Evolutionary conservation across 306 rosid species (phyloP).

Genomic region (Geum urbanum): DNA sequence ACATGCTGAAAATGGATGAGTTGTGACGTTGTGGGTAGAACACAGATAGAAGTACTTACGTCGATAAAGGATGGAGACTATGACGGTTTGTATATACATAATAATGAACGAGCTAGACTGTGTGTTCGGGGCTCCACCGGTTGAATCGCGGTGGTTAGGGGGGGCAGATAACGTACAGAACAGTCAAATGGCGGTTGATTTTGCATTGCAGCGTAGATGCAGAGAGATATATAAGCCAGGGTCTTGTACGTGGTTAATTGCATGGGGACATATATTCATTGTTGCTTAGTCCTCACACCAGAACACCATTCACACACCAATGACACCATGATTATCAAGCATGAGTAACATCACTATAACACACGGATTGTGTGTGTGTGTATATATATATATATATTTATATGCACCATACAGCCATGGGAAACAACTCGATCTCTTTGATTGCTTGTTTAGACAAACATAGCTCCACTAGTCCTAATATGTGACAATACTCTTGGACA

Average conservation of each 20-base stretch:
- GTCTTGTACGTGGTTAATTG: neutral
- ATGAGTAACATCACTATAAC: neutral
- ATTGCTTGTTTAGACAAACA: neutral
- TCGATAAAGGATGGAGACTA: neutral
- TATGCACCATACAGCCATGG: neutral
- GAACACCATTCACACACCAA: neutral
- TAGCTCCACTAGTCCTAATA: neutral
- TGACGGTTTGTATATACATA: neutral
- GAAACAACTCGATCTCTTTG: neutral
- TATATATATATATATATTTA: neutral
- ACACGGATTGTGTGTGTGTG: neutral
- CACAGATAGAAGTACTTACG: neutral
- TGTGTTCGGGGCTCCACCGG: constrained; percentile 9
- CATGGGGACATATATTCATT: neutral
- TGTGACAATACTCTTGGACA: neutral
- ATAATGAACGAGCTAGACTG: neutral
- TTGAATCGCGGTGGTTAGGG: constrained; percentile 7
- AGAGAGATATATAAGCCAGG: neutral
- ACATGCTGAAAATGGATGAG: neutral
- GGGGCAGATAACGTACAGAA: neutral
- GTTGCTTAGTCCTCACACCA: neutral
- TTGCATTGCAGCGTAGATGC: neutral
- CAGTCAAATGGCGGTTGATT: constrained; percentile 20
- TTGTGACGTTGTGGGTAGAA: neutral
- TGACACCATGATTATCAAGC: neutral